Percentiles rank a stretch among this genome's conserved stretches.
Evolutionary conservation across 371 early-diverging fungal species (phyloP).

Genomic region (Coemansia sp.): DNA sequence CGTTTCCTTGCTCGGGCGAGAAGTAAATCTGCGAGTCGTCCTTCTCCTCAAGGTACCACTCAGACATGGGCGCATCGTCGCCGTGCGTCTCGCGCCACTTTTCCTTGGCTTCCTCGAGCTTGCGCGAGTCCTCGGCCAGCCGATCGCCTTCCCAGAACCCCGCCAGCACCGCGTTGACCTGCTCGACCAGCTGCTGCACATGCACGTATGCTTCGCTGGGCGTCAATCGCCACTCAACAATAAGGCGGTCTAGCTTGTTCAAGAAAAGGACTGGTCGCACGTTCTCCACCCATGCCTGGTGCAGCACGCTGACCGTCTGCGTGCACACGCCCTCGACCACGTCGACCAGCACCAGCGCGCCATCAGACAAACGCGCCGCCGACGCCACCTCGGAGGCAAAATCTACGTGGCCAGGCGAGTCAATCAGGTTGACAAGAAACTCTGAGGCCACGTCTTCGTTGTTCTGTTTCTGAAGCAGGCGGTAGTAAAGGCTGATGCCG

Average conservation of each 20-base stretch:
- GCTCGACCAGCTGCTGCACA: conserved; percentile 88
- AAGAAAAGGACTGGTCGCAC: conserved; percentile 92
- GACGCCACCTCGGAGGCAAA: conserved; percentile 97
- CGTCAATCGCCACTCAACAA: conserved; percentile 89
- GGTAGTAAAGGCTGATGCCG: conserved; percentile 90
- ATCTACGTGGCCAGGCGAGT: conserved; percentile 99
- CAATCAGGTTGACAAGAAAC: conserved; percentile 95
- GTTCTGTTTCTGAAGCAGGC: conserved; percentile 55
- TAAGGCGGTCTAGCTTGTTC: conserved; percentile 98
- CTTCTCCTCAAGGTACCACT: conserved; percentile 82
- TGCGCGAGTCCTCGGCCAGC: conserved; percentile 82
- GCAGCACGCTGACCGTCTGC: conserved; percentile 94
- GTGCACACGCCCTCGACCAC: conserved; percentile 98
- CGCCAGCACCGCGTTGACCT: conserved; percentile 94
- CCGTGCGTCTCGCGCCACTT: conserved; percentile 52
- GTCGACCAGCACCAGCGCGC: conserved; percentile 96
- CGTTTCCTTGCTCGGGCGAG: conserved; percentile 92
- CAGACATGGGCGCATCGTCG: conserved; percentile 47
- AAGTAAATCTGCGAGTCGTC: conserved; percentile 94
- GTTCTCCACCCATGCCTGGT: conserved; percentile 91
- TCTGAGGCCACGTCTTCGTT: conserved; percentile 53
- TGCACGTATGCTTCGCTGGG: conserved; percentile 89
- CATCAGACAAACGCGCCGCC: conserved; percentile 96
- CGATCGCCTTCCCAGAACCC: conserved; percentile 84
- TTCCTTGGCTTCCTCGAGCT: conserved; percentile 64